A percentile compares a stretch with the other conserved stretches of the same genome.
phyloP scores from a whole-genome alignment of 1,284 basidiomycete species.

The Ustilago crameri region DNA sequence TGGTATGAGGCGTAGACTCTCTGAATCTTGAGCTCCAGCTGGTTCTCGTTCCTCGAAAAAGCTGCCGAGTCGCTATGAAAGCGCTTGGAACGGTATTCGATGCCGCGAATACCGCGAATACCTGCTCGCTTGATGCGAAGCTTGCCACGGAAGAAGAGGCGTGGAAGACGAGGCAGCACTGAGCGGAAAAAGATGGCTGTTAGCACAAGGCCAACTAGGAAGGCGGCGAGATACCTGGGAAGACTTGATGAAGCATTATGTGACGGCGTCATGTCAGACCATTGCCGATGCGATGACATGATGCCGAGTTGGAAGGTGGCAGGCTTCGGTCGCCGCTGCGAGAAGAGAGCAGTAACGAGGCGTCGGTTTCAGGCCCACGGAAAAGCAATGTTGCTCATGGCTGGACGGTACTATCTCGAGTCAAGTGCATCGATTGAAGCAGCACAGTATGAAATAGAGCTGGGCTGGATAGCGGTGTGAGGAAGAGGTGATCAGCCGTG shows the following conservation, averaged over 20 bases:
- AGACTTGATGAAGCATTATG: background rate
- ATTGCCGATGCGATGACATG: background rate
- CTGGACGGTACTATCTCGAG: no score
- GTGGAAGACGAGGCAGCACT: slow-evolving; percentile 54
- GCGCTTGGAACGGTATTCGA: slow-evolving; percentile 59
- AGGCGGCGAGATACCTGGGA: slow-evolving; percentile 23
- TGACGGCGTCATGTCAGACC: background rate
- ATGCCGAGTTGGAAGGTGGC: no score
- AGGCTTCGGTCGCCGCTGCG: no score
- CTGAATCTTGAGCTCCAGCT: slow-evolving; percentile 47
- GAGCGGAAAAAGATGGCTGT: slow-evolving; percentile 57
- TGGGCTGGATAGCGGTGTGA: no score
- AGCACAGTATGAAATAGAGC: no score
- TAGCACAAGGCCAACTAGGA: slow-evolving; percentile 28
- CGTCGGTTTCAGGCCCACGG: no score
- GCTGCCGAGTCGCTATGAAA: slow-evolving; percentile 42
- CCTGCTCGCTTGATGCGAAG: slow-evolving; percentile 52
- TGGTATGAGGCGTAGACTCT: slow-evolving; percentile 48
- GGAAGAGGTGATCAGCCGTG: no score
- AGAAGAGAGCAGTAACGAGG: no score
- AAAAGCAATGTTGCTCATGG: no score
- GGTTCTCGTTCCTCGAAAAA: slow-evolving; percentile 29
- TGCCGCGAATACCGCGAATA: slow-evolving; percentile 55
- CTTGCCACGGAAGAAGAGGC: slow-evolving; percentile 53
- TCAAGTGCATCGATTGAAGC: no score